A percentile compares a stretch with the other conserved stretches of the same genome.
Evolutionary conservation across 306 rosid genomes (phyloP).

Genomic region (Trifolium dubium): DNA sequence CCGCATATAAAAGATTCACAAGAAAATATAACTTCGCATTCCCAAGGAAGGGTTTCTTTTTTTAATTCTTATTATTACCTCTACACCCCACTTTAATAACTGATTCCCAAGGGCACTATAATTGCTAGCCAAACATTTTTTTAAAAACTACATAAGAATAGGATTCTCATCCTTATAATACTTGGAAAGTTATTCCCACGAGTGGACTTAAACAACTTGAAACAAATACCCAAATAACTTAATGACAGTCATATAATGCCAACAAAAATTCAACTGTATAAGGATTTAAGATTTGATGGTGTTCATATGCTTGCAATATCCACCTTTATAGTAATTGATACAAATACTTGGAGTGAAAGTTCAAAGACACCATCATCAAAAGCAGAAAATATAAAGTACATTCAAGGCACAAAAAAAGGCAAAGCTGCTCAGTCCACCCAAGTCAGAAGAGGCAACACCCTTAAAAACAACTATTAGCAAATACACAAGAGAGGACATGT

Average conservation of each 20-base stretch:
- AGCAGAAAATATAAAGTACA: conserved; percentile 11
- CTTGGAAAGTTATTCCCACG: conserved; percentile 3
- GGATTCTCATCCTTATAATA: neutral
- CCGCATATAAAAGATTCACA: neutral
- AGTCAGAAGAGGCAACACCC: conserved; percentile 16
- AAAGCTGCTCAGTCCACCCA: conserved; percentile 22
- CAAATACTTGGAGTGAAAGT: conserved; percentile 14
- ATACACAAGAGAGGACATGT: conserved; percentile 31
- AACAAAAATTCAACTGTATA: neutral
- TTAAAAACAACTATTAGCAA: conserved; percentile 8
- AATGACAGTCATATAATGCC: conserved; percentile 13
- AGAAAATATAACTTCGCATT: neutral
- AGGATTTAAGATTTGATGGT: conserved; percentile 33
- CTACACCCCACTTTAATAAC: neutral
- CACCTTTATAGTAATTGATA: conserved; percentile 7
- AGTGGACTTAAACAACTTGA: conserved; percentile 4
- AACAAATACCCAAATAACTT: neutral
- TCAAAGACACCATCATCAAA: conserved; percentile 3
- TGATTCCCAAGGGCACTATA: neutral
- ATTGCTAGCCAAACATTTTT: neutral
- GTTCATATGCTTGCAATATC: conserved; percentile 11
- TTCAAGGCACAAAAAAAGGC: conserved; percentile 8
- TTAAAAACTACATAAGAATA: neutral
- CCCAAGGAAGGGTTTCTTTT: neutral
- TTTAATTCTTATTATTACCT: conserved; percentile 4